These are phyloP conservation scores for Talaromyces funiculosus DNA, from an alignment of 2,329 filamentous ascomycete genomes.

Conservation along the genomic window DNA sequence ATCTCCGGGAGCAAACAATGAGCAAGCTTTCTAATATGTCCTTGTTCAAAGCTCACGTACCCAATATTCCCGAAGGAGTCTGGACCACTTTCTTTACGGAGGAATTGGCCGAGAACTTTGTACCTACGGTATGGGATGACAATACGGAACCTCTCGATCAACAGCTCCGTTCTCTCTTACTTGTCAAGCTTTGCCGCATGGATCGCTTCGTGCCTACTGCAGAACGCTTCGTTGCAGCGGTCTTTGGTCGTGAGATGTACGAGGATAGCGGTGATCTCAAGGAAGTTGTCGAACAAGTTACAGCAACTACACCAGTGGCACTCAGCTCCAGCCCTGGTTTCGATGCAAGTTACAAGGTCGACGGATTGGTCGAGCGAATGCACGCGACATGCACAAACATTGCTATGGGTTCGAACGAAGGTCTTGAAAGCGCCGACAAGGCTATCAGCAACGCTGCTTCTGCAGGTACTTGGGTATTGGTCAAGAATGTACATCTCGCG, in stretches of 20 bases:
- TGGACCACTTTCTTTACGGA: constrained; percentile 82
- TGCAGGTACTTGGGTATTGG: constrained; percentile 87
- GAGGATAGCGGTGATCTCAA: constrained; percentile 81
- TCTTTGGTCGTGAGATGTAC: constrained; percentile 78
- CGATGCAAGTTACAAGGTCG: constrained; percentile 98
- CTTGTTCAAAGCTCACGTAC: constrained; percentile 67
- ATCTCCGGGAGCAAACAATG: constrained; percentile 63
- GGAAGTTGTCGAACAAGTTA: constrained; percentile 77
- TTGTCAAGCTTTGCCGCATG: constrained; percentile 91
- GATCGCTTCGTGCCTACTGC: constrained; percentile 91
- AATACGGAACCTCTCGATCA: constrained; percentile 62
- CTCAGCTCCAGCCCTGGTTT: constrained; percentile 94
- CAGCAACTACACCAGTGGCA: constrained; percentile 77
- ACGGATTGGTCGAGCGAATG: constrained; percentile 81
- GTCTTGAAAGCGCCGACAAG: constrained; percentile 86
- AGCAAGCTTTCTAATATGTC: constrained; percentile 62
- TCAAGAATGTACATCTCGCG: constrained; percentile 98
- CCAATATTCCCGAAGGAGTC: constrained; percentile 53
- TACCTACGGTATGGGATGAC: constrained; percentile 71
- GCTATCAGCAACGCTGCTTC: constrained; percentile 89
- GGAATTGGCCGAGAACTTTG: constrained; percentile 77
- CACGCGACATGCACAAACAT: constrained; percentile 87
- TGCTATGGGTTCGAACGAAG: constrained; percentile 97
- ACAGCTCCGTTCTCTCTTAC: constrained; percentile 73
- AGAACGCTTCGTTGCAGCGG: constrained; percentile 78